Base-by-base conservation (phyloP, 495 filamentous ascomycete species). In the Lentithecium fluviatile region DNA sequence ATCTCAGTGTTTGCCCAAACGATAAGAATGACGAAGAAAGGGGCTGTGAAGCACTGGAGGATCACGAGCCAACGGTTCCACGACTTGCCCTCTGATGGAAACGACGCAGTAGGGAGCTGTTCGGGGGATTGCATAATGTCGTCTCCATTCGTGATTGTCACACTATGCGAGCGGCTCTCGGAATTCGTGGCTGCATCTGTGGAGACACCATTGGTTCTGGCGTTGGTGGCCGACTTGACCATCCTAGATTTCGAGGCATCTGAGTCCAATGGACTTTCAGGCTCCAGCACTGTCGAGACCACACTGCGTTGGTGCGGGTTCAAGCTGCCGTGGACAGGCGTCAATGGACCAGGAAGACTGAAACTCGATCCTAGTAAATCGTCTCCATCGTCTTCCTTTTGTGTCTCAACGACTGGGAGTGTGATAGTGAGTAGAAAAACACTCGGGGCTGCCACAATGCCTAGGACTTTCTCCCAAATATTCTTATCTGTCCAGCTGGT, bases 61-160 rank as follows among this genome's bases (percentile, higher is more conserved):
- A 82, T 80, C 38, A 95, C 78, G 4, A 99, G 83, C 92, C 94
- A 97, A 40, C 90, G 85, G 68, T 91, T 95, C 89, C 92, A 96
- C 47, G 85, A 83, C 50, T 80, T 76, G 1, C 76, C 69, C 8
- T 74, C 60, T 40, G 64, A 20, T 32, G 58, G 25, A 21, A 46
- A 8, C 20, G 49, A 8, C 26, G 11, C 20, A n/a, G 45, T 26
- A 2, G 65, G 48, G 13, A 66, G 45, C 59, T 68, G 52, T 47
- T 70, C 55, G 56, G 59, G 29, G 36, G 45, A 49, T 69, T 71
- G 38, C 52, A 63, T 26, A 34, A 57, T 32, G 50, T 45, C 40
- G 34, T 61, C n/a, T 17, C 45, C 48, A 24, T 34, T 25, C 42
- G 51, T 51, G 21, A 61, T 67, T 10, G 49, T n/a, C 15, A 51